Percentiles rank a stretch among this genome's conserved stretches.
phyloP scores from a whole-genome alignment of 129 eudicot species.

The Calendula officinalis region DNA sequence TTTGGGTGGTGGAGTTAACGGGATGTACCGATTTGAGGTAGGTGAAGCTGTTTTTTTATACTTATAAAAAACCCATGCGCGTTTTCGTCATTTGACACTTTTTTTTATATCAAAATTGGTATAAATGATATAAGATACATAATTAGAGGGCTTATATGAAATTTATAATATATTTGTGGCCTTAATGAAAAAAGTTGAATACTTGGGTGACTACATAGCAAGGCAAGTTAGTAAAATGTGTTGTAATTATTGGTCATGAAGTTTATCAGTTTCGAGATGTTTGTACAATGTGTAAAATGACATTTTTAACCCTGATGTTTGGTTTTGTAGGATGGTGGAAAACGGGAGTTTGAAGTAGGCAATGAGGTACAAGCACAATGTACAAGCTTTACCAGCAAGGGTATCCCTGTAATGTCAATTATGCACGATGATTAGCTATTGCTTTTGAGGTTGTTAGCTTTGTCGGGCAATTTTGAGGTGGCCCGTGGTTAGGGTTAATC shows the following conservation, averaged over 20 bases:
- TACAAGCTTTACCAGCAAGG: conserved; percentile 66
- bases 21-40: conserved; percentile 91
- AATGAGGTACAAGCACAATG: conserved; percentile 55
- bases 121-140: no score
- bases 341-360: conserved; percentile 50
- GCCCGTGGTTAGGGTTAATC: conserved; percentile 3
- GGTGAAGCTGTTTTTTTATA: background rate
- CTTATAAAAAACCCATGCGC: no score
- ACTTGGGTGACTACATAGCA: no score
- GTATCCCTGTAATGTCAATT: conserved; percentile 69
- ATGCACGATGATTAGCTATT: conserved; percentile 30
- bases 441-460: conserved; percentile 9
- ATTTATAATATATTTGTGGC: no score
- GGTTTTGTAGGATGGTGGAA: conserved; percentile 45
- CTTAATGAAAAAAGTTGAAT: no score
- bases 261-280: background rate
- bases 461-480: conserved; percentile 4
- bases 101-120: no score
- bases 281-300: no score
- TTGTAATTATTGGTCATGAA: no score
- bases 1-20: conserved; percentile 78
- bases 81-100: no score
- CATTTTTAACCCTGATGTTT: conserved; percentile 9
- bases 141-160: no score
- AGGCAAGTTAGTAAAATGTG: no score